Evolutionary conservation across 805 yeast genomes (phyloP).

Genomic region (Lipomyces chichibuensis): DNA sequence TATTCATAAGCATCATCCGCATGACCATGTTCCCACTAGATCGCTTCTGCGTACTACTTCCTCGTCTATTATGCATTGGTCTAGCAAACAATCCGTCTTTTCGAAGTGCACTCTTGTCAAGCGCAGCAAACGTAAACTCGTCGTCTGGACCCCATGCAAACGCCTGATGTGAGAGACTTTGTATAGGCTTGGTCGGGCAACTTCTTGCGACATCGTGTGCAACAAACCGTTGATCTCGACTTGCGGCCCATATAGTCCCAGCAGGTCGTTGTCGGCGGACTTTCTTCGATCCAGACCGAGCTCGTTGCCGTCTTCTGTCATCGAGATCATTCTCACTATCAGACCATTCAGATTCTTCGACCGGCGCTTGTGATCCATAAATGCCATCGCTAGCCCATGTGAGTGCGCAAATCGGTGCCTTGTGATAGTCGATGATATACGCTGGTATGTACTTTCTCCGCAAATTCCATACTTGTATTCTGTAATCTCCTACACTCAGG

Average conservation of each 20-base stretch:
- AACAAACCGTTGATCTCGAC: slow-evolving; percentile 55
- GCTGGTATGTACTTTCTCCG: slow-evolving; percentile 73
- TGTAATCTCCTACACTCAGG: slow-evolving; percentile 63
- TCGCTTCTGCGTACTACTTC: slow-evolving; percentile 7
- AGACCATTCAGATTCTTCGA: neutral
- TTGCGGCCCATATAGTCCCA: slow-evolving; percentile 51
- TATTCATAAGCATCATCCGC: slow-evolving; percentile 14
- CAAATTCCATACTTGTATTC: slow-evolving; percentile 70
- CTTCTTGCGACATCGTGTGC: slow-evolving; percentile 51
- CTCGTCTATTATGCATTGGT: neutral
- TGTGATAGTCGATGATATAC: slow-evolving; percentile 54
- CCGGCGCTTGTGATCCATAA: slow-evolving; percentile 18
- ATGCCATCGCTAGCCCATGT: slow-evolving; percentile 49
- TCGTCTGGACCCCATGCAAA: slow-evolving; percentile 62
- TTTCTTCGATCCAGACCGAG: neutral
- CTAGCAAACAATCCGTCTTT: slow-evolving; percentile 20
- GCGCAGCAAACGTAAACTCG: slow-evolving; percentile 51
- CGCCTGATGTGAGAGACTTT: slow-evolving; percentile 56
- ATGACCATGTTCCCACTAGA: slow-evolving; percentile 8
- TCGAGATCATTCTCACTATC: neutral
- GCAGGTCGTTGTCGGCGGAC: neutral
- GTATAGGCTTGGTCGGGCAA: slow-evolving; percentile 50
- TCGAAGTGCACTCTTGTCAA: slow-evolving; percentile 20
- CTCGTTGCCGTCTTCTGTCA: slow-evolving; percentile 4
- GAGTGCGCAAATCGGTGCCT: slow-evolving; percentile 59